Evolutionary conservation across 225 moss, liverwort and hornwort species (phyloP).

Genomic region (Antitrichia curtipendula): DNA sequence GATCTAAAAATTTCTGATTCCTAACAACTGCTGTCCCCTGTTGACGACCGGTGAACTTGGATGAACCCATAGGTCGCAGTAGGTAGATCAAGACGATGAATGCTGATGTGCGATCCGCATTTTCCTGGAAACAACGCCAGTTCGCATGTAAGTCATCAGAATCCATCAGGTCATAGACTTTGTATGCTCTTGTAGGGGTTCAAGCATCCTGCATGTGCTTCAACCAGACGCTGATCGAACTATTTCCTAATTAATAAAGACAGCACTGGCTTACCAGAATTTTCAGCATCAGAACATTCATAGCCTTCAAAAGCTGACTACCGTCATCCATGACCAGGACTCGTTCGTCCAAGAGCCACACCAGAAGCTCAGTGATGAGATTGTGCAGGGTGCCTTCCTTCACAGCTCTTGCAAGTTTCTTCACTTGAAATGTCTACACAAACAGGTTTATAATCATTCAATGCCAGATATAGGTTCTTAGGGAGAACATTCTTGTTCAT

Average conservation of each 20-base stretch:
- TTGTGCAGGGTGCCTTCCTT: slow-evolving; percentile 76
- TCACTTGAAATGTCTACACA: slow-evolving; percentile 86
- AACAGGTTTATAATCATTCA: background rate
- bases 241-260: background rate
- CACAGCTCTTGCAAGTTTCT: slow-evolving; percentile 77
- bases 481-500: background rate
- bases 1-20: slow-evolving; percentile 85
- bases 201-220: background rate
- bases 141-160: background rate
- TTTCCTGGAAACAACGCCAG: slow-evolving; percentile 29
- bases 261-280: slow-evolving; percentile 39
- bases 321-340: slow-evolving; percentile 92
- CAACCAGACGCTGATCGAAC: background rate
- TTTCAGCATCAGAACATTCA: slow-evolving; percentile 97
- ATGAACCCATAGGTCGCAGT: slow-evolving; percentile 51
- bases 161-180: background rate
- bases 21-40: slow-evolving; percentile 36
- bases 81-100: slow-evolving; percentile 92
- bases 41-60: slow-evolving; percentile 35
- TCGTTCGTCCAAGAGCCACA: slow-evolving; percentile 93
- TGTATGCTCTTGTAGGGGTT: background rate
- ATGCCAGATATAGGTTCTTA: background rate
- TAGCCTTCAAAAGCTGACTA: slow-evolving; percentile 82
- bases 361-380: slow-evolving; percentile 82
- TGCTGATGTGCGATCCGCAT: slow-evolving; percentile 92